Evolutionary conservation across 108 stramenopile species (phyloP).

Genomic region (Cylindrotheca closterium): DNA sequence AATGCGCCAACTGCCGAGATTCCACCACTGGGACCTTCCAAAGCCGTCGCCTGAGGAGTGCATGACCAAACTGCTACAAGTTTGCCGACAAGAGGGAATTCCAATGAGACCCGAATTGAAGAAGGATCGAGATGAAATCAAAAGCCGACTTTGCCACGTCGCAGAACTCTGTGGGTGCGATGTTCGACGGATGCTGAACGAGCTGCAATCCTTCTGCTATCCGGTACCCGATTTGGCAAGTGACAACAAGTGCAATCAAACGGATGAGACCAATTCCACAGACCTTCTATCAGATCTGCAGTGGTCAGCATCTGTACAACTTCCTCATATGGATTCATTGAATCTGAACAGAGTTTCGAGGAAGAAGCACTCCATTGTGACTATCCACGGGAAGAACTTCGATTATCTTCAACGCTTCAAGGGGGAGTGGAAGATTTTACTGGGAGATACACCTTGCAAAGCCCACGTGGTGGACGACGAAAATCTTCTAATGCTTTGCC

Average conservation of each 20-base stretch:
- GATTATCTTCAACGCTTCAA: neutral
- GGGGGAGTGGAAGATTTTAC: conserved; percentile 1
- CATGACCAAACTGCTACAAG: conserved; percentile 36
- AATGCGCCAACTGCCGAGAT: conserved; percentile 34
- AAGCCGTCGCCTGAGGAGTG: conserved; percentile 61
- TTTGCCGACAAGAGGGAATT: conserved; percentile 23
- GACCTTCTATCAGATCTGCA: too few relatives aligned
- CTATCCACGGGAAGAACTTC: conserved; percentile 51
- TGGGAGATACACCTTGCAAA: conserved; percentile 41
- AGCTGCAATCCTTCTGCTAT: conserved; percentile 56
- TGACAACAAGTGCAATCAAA: neutral
- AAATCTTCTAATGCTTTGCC: conserved; percentile 57
- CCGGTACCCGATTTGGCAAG: neutral
- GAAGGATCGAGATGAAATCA: conserved; percentile 9
- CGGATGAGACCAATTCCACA: neutral
- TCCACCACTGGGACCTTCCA: conserved; percentile 22
- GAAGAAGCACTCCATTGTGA: conserved; percentile 45
- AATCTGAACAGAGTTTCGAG: conserved; percentile 27
- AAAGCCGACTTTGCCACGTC: conserved; percentile 27
- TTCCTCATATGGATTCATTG: conserved; percentile 2
- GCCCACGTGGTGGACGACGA: conserved; percentile 46
- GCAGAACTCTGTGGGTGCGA: conserved; percentile 60
- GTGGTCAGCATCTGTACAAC: neutral
- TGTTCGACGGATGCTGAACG: conserved; percentile 57
- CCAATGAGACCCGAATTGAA: conserved; percentile 5